Percentiles rank a stretch among this genome's conserved stretches.
Evolutionary conservation across 306 rosid genomes (phyloP).

Genomic region (Vigna unguiculata): DNA sequence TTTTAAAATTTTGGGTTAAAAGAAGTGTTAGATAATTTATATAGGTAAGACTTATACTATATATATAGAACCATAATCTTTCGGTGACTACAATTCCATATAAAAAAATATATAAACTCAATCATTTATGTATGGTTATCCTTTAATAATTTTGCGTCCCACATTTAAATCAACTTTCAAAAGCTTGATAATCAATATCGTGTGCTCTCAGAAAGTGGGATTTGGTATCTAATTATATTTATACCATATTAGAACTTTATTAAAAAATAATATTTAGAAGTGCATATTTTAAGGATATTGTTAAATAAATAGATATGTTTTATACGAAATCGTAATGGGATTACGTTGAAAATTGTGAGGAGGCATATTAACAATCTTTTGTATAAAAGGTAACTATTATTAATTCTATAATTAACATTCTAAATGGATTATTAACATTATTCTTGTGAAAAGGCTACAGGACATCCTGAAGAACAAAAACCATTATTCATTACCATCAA

Average conservation of each 20-base stretch:
- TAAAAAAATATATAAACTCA: no score
- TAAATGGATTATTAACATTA: not conserved
- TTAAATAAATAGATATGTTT: not conserved
- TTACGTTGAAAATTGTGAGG: not conserved
- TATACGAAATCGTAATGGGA: not conserved
- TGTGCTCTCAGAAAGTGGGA: slow-evolving; percentile 48
- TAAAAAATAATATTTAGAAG: not conserved
- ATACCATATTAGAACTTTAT: not conserved
- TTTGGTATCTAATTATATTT: slow-evolving; percentile 11
- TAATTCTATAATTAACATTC: not conserved
- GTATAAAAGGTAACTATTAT: not conserved
- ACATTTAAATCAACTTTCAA: not conserved
- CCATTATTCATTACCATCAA: not conserved
- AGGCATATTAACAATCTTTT: not conserved
- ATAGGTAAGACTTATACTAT: no score
- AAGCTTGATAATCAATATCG: slow-evolving; percentile 24
- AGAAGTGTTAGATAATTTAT: no score
- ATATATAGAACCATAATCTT: no score
- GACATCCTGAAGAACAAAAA: slow-evolving; percentile 31
- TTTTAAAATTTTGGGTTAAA: no score
- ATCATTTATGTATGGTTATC: no score
- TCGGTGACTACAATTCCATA: no score
- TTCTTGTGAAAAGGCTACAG: not conserved
- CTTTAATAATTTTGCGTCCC: slow-evolving; percentile 19
- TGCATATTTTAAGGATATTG: not conserved